phyloP scores from a whole-genome alignment of 371 early-diverging fungal species.

The Mortierella sp. region DNA sequence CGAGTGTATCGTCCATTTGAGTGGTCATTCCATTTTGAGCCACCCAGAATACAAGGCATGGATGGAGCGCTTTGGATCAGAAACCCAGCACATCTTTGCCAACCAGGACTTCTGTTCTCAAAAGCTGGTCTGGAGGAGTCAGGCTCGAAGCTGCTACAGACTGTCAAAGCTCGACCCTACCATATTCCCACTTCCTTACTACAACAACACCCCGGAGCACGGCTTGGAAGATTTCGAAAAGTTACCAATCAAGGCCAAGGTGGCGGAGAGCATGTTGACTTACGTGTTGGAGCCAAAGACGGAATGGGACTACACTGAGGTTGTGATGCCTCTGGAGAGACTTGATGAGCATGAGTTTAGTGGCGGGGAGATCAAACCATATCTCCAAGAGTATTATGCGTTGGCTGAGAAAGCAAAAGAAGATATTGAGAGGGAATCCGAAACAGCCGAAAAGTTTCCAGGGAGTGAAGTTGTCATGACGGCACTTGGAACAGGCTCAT shows the following conservation, averaged over 20 bases:
- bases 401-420: constrained; percentile 46
- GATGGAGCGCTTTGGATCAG: constrained; percentile 77
- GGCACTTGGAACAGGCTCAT: constrained; percentile 97
- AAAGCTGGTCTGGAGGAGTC: constrained; percentile 69
- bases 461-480: constrained; percentile 70
- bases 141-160: constrained; percentile 68
- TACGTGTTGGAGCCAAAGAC: constrained; percentile 56
- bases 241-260: constrained; percentile 23
- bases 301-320: constrained; percentile 37
- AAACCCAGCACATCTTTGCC: constrained; percentile 80
- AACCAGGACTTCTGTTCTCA: constrained; percentile 69
- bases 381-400: constrained; percentile 50
- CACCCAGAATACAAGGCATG: constrained; percentile 79
- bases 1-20: constrained; percentile 74
- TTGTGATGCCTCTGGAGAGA: constrained; percentile 11
- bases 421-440: constrained; percentile 53
- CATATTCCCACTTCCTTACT: constrained; percentile 77
- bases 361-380: constrained; percentile 11
- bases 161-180: constrained; percentile 68
- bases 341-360: constrained; percentile 46
- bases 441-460: constrained; percentile 42
- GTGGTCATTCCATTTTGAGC: constrained; percentile 76
- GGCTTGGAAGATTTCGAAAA: constrained; percentile 32
- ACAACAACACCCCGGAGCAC: constrained; percentile 60
- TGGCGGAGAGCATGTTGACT: constrained; percentile 52